phyloP scores from a whole-genome alignment of 108 stramenopile species.

The Nannochloropsis gaditana region DNA sequence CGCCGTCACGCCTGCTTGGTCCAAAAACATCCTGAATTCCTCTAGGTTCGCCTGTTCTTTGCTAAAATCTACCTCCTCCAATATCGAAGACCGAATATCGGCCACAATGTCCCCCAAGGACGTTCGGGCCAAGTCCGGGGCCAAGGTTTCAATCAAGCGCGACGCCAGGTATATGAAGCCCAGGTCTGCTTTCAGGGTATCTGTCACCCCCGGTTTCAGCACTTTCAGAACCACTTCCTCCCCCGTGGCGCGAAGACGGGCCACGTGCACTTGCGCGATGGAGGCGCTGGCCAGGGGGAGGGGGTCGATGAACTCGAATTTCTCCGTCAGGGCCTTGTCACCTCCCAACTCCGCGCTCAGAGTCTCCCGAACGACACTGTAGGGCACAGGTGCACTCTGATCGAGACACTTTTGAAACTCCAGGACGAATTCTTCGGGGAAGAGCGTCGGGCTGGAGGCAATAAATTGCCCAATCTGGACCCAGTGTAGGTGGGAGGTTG shows the following conservation, averaged over 20 bases:
- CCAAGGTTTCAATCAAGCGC: slow-evolving; percentile 70
- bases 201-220: slow-evolving; percentile 83
- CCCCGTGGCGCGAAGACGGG: slow-evolving; percentile 61
- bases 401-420: slow-evolving; percentile 95
- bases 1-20: slow-evolving; percentile 29
- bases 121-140: slow-evolving; percentile 81
- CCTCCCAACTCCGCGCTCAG: slow-evolving; percentile 54
- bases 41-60: slow-evolving; percentile 80
- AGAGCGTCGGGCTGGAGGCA: slow-evolving; percentile 83
- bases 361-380: slow-evolving; percentile 60
- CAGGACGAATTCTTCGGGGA: slow-evolving; percentile 79
- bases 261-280: slow-evolving; percentile 84
- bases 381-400: slow-evolving; percentile 71
- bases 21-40: slow-evolving; percentile 76
- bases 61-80: slow-evolving; percentile 86
- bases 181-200: slow-evolving; percentile 78
- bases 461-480: slow-evolving; percentile 79
- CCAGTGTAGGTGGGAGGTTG: neutral
- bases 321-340: slow-evolving; percentile 57
- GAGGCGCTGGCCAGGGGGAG: slow-evolving; percentile 77
- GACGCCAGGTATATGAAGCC: slow-evolving; percentile 82
- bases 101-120: slow-evolving; percentile 39
- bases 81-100: slow-evolving; percentile 61
- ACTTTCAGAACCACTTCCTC: slow-evolving; percentile 93
- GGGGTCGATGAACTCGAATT: slow-evolving; percentile 65